Evolutionary conservation across 306 rosid genomes (phyloP).

Genomic region (Medicago ruthenica): DNA sequence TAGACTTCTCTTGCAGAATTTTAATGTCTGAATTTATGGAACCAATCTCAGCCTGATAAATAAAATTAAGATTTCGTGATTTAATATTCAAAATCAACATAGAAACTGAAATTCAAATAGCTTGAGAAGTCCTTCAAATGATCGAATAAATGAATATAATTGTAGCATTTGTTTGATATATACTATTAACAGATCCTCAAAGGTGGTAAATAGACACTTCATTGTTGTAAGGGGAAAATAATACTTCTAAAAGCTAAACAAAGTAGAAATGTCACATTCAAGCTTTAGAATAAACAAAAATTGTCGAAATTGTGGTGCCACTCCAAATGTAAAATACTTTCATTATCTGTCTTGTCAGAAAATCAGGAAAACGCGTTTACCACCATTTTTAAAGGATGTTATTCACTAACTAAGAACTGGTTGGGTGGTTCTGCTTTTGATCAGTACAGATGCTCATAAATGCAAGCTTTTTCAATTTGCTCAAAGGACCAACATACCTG

Average conservation of each 20-base stretch:
- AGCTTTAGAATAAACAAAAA: not conserved
- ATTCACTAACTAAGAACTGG: constrained; percentile 16
- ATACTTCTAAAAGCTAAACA: constrained; percentile 10
- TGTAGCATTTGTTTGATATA: not conserved
- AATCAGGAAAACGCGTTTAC: not conserved
- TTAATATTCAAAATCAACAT: constrained; percentile 26
- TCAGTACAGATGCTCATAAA: constrained; percentile 13
- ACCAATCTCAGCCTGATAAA: constrained; percentile 85
- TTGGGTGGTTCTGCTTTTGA: constrained; percentile 15
- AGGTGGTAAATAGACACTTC: constrained; percentile 7
- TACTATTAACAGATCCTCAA: constrained; percentile 21
- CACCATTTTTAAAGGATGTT: constrained; percentile 9
- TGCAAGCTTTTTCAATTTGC: no score
- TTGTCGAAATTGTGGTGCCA: not conserved
- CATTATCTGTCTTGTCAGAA: not conserved
- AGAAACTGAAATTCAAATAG: not conserved
- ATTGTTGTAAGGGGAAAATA: not conserved
- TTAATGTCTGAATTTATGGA: no score
- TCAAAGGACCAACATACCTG: no score
- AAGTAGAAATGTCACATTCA: constrained; percentile 24
- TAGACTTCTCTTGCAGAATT: no score
- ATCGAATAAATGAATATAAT: constrained; percentile 27
- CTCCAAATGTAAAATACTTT: constrained; percentile 3
- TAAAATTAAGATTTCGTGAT: constrained; percentile 33
- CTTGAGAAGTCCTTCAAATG: constrained; percentile 22